Evolutionary conservation across 108 stramenopile species (phyloP).

Genomic region (Cyclotella baltica): DNA sequence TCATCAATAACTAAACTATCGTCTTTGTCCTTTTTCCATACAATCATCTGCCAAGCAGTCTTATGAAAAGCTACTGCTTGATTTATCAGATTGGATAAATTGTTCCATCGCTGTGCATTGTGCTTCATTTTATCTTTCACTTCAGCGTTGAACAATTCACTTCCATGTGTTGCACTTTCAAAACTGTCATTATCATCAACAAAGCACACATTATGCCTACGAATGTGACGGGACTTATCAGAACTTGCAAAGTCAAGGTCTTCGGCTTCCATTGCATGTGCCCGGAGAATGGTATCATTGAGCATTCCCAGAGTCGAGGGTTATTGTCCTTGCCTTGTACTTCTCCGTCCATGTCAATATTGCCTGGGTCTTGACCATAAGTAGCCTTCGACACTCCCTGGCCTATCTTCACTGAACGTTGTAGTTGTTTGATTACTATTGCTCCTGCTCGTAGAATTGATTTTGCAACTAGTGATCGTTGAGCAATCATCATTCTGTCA

Average conservation of each 20-base stretch:
- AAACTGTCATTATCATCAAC: not conserved
- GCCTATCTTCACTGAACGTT: not conserved
- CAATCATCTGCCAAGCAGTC: not conserved
- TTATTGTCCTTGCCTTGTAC: not conserved
- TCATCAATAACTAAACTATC: not conserved
- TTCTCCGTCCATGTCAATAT: not conserved
- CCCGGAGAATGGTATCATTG: not conserved
- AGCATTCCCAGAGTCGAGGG: not conserved
- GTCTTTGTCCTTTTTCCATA: not conserved
- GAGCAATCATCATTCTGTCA: too few relatives aligned
- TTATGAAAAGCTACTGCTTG: not conserved
- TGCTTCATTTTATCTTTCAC: not conserved
- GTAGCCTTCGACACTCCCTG: not conserved
- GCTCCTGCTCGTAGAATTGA: not conserved
- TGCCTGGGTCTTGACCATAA: not conserved
- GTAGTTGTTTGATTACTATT: not conserved
- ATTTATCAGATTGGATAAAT: not conserved
- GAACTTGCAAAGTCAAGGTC: not conserved
- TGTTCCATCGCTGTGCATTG: not conserved
- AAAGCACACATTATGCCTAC: not conserved
- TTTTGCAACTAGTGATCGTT: not conserved
- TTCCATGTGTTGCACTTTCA: not conserved
- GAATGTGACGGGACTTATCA: not conserved
- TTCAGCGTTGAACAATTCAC: not conserved
- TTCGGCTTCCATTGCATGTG: not conserved